Evolutionary conservation across 83 land plant species (phyloP).

Genomic region (Larix sibirica): DNA sequence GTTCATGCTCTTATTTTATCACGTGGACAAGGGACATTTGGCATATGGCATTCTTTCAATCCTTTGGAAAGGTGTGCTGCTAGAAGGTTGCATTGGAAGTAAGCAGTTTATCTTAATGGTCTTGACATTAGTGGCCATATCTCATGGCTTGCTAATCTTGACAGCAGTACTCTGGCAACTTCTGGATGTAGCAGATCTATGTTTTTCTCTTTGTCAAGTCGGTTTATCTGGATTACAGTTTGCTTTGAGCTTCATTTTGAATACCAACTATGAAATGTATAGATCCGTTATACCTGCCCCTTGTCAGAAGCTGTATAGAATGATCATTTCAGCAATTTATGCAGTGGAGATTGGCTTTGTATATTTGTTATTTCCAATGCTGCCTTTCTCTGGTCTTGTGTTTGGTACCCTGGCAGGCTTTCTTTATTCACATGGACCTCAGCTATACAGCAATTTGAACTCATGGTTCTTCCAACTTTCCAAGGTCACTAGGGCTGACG

Average conservation of each 20-base stretch:
- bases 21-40: background rate
- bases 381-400: background rate
- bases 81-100: constrained; percentile 14
- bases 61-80: constrained; percentile 10
- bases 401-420: constrained; percentile 5
- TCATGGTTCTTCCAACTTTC: background rate
- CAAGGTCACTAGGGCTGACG: background rate
- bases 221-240: constrained; percentile 11
- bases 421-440: constrained; percentile 3
- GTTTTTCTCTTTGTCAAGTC: background rate
- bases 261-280: background rate
- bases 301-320: background rate
- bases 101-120: constrained; percentile 4
- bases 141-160: constrained; percentile 1
- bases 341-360: constrained; percentile 1
- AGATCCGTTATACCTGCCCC: background rate
- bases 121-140: background rate
- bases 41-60: background rate
- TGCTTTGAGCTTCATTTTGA: constrained; percentile 1
- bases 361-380: background rate
- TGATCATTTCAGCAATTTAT: background rate
- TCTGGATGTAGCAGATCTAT: background rate
- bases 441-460: constrained; percentile 5
- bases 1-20: constrained; percentile 1
- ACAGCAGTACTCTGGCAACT: background rate